Conservation (phyloP, 345 rosid species). For the Boechera stricta region DNA sequence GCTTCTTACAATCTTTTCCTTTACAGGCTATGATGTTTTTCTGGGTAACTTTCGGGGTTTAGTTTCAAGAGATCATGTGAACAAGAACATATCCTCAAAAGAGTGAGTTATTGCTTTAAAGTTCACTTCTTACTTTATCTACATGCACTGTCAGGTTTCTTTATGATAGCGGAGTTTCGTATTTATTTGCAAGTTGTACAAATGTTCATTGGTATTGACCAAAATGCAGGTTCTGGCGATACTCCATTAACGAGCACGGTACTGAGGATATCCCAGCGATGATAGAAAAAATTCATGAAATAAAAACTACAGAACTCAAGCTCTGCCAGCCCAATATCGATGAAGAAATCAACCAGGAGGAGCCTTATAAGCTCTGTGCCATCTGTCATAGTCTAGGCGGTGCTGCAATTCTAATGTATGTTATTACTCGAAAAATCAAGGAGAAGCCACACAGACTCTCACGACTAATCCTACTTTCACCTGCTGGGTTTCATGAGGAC, state of each 20-base stretch:
- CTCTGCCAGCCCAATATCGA: slow-evolving; percentile 58
- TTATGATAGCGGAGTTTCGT: not conserved
- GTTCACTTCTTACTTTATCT: slow-evolving; percentile 13
- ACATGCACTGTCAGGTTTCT: not conserved
- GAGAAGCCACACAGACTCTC: slow-evolving; percentile 89
- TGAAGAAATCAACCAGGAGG: slow-evolving; percentile 62
- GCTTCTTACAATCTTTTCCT: slow-evolving; percentile 20
- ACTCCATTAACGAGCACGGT: slow-evolving; percentile 94
- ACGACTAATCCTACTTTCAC: slow-evolving; percentile 77
- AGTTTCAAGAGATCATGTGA: slow-evolving; percentile 86
- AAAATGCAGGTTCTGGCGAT: slow-evolving; percentile 83
- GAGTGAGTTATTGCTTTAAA: slow-evolving; percentile 58
- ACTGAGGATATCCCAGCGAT: slow-evolving; percentile 93
- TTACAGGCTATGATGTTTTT: slow-evolving; percentile 90
- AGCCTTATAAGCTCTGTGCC: slow-evolving; percentile 90
- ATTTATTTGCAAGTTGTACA: slow-evolving; percentile 28
- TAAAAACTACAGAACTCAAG: slow-evolving; percentile 81
- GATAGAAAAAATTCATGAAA: slow-evolving; percentile 88
- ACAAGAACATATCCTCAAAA: slow-evolving; percentile 79
- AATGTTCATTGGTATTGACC: slow-evolving; percentile 10
- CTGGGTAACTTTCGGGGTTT: slow-evolving; percentile 95
- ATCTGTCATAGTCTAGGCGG: slow-evolving; percentile 95
- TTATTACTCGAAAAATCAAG: slow-evolving; percentile 65
- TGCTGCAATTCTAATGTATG: slow-evolving; percentile 86
- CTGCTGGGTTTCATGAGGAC: slow-evolving; percentile 95